Conservation (phyloP, 768 basidiomycete species). For the Lentinula lateritia region DNA sequence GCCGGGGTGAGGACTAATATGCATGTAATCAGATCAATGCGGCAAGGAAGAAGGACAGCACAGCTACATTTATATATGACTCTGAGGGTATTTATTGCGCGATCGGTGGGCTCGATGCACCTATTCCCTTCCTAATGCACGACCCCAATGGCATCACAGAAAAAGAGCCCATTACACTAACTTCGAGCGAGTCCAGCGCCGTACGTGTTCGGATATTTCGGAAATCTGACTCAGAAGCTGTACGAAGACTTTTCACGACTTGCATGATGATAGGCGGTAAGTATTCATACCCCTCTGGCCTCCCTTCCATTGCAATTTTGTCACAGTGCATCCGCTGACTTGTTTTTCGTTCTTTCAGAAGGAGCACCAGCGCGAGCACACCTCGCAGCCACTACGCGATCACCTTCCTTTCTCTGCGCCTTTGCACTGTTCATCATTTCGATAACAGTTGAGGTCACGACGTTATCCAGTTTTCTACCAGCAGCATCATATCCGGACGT, state of each 20-base stretch:
- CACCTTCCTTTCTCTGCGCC: slow-evolving; percentile 5
- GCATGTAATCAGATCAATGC: background rate
- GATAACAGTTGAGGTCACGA: background rate
- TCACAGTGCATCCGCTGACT: background rate
- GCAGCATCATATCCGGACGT: background rate
- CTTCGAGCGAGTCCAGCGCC: background rate
- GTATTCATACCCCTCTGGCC: background rate
- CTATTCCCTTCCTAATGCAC: background rate
- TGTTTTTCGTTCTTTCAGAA: slow-evolving; percentile 9
- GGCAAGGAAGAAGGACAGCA: background rate
- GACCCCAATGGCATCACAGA: background rate
- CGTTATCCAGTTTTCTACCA: background rate
- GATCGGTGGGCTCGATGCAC: too few relatives aligned
- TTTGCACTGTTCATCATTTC: background rate
- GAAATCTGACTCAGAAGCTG: slow-evolving; percentile 10
- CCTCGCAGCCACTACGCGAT: slow-evolving; percentile 7
- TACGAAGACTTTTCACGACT: slow-evolving; percentile 11
- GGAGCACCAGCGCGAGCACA: slow-evolving; percentile 15
- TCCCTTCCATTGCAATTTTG: background rate
- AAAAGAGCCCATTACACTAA: too few relatives aligned
- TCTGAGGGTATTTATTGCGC: background rate
- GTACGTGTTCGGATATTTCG: slow-evolving; percentile 10
- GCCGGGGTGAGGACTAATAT: too few relatives aligned
- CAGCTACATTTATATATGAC: background rate
- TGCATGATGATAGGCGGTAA: slow-evolving; percentile 9